phyloP scores from a whole-genome alignment of 2,329 filamentous ascomycete genomes.

The Chaetomiaceae sp. region DNA sequence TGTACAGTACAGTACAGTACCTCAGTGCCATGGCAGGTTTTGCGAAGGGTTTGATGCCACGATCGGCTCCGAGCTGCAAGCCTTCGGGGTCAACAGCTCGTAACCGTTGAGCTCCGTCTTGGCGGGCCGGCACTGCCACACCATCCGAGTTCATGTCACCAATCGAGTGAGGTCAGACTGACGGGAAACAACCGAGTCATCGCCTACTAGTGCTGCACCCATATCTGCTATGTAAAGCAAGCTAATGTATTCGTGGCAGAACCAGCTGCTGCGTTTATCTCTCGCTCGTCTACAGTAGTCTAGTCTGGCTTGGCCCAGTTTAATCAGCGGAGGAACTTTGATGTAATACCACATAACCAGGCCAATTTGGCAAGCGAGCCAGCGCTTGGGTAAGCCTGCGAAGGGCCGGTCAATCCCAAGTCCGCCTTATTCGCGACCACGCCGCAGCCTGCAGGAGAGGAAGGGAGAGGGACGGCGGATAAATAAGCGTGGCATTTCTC shows the following conservation, averaged over 20 bases:
- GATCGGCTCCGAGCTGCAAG: background rate
- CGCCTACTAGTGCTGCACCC: no score
- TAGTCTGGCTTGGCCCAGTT: background rate
- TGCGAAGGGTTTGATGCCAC: no score
- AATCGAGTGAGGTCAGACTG: background rate
- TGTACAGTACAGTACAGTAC: no score
- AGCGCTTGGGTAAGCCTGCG: background rate
- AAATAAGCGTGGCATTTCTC: background rate
- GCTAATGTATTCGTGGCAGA: background rate
- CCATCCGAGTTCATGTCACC: background rate
- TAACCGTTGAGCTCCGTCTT: background rate
- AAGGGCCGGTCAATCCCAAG: background rate
- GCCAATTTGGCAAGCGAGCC: no score
- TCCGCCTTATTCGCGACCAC: constrained; percentile 1
- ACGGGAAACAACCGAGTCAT: background rate
- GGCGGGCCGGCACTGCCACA: constrained; percentile 4
- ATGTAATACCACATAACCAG: no score
- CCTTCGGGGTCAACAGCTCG: background rate
- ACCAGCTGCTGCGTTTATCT: background rate
- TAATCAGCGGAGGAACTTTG: no score
- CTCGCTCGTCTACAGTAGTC: no score
- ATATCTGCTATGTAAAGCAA: no score
- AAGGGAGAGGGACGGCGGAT: background rate
- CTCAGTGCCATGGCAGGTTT: no score
- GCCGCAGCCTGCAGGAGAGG: no score